Percentiles rank a stretch among this genome's conserved stretches.
These are phyloP conservation scores for Parietichytrium sp. DNA, from an alignment of 108 stramenopile genomes.

Conservation along the genomic window DNA sequence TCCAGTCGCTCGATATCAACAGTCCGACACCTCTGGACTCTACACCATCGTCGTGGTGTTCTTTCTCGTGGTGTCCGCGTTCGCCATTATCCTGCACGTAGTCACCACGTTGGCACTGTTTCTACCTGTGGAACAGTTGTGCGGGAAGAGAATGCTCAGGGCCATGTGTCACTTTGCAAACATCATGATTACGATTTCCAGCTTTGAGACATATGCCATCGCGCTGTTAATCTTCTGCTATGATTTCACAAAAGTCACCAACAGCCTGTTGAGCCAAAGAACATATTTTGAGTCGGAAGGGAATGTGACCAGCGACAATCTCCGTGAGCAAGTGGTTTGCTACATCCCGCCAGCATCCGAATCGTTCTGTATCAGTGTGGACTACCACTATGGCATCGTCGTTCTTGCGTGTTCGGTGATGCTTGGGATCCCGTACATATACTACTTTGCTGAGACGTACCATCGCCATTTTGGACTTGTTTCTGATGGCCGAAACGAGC, in stretches of 20 bases:
- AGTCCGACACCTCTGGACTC: too few species aligned
- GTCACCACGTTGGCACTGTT: not conserved
- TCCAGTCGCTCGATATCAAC: too few species aligned
- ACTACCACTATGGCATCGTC: not conserved
- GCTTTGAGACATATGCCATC: not conserved
- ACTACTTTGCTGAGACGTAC: slow-evolving; percentile 35
- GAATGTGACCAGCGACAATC: not conserved
- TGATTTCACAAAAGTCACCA: not conserved
- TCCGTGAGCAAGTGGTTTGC: not conserved
- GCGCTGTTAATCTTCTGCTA: slow-evolving; percentile 16
- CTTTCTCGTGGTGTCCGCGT: not conserved
- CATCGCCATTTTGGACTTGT: slow-evolving; percentile 34
- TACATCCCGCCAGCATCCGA: not conserved
- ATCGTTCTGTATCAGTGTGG: not conserved
- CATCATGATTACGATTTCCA: not conserved
- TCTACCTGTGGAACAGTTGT: not conserved
- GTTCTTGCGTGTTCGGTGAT: too few species aligned
- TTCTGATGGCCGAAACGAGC: slow-evolving; percentile 30
- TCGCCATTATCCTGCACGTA: slow-evolving; percentile 15
- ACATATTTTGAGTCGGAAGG: not conserved
- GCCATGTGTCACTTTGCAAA: not conserved
- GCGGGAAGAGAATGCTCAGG: not conserved
- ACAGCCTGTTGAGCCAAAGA: not conserved
- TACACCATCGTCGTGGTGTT: not conserved
- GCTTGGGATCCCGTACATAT: not conserved